Conservation (phyloP, 2,329 filamentous ascomycete species). For the Uncinocarpus reesii region DNA sequence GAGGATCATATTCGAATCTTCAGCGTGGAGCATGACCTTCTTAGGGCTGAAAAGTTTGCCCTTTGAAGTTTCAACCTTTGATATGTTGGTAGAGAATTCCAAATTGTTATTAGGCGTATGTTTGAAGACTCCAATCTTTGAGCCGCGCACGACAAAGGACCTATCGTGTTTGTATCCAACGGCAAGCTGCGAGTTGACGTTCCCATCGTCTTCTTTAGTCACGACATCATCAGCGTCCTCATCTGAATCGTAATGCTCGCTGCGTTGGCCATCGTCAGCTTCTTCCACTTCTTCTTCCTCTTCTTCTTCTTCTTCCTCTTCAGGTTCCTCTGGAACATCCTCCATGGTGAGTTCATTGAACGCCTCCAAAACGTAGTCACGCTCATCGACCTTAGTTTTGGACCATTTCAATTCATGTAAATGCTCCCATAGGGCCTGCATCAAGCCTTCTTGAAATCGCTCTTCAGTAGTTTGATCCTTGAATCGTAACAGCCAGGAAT, state of each 20-base stretch:
- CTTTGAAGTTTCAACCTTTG: conserved; percentile 78
- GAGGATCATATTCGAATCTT: conserved; percentile 80
- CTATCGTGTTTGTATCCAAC: conserved; percentile 96
- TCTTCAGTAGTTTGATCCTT: conserved; percentile 71
- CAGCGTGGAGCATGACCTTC: conserved; percentile 92
- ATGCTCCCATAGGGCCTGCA: conserved; percentile 95
- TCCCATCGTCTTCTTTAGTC: conserved; percentile 59
- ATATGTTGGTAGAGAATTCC: conserved; percentile 94
- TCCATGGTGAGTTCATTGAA: conserved; percentile 94
- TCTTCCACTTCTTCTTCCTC: conserved; percentile 52
- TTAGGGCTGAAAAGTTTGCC: conserved; percentile 85
- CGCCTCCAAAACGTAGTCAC: conserved; percentile 87
- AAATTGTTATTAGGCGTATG: conserved; percentile 86
- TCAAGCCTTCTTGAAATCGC: conserved; percentile 81
- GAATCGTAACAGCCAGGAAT: conserved; percentile 92
- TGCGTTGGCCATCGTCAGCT: conserved; percentile 54
- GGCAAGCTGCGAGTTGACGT: conserved; percentile 84
- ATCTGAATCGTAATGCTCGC: conserved; percentile 63
- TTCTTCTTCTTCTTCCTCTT: conserved; percentile 47
- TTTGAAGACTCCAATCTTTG: conserved; percentile 98
- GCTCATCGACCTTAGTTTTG: conserved; percentile 83
- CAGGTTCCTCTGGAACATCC: conserved; percentile 53
- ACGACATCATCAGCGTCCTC: conserved; percentile 72
- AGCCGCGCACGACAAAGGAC: conserved; percentile 91
- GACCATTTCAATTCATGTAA: conserved; percentile 88